Evolutionary conservation across 2,329 filamentous ascomycete species (phyloP).

Genomic region (Colletotrichum australisinense): DNA sequence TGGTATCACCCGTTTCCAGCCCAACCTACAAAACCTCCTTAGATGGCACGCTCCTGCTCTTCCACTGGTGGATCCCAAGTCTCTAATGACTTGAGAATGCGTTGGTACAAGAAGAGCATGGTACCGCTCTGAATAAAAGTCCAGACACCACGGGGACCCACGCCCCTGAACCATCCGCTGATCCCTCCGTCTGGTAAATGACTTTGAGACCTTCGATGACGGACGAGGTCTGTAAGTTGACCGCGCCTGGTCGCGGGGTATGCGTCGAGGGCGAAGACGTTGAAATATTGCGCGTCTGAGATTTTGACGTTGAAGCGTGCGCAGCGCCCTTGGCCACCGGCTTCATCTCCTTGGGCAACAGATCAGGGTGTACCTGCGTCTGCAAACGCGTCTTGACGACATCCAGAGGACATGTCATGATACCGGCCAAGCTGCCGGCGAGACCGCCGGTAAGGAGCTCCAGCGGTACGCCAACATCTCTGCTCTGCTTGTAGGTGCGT

Average conservation of each 20-base stretch:
- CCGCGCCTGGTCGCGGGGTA: conserved; percentile 80
- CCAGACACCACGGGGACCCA: conserved; percentile 93
- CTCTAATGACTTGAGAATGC: conserved; percentile 82
- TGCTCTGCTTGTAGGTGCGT: conserved; percentile 79
- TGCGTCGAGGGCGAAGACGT: conserved; percentile 91
- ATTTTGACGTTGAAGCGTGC: conserved; percentile 46
- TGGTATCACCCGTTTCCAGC: not conserved
- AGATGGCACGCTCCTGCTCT: conserved; percentile 25
- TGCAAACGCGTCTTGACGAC: conserved; percentile 98
- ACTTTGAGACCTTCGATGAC: conserved; percentile 85
- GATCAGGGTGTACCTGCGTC: conserved; percentile 76
- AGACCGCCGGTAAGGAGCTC: conserved; percentile 91
- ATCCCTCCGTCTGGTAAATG: conserved; percentile 91
- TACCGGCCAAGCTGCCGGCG: conserved; percentile 91
- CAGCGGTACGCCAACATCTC: conserved; percentile 85
- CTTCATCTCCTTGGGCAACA: conserved; percentile 40
- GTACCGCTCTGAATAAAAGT: conserved; percentile 97
- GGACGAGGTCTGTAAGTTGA: conserved; percentile 88
- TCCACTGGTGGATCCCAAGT: conserved; percentile 52
- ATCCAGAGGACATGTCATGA: conserved; percentile 94
- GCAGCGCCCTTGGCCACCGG: conserved; percentile 36
- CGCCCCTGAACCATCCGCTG: conserved; percentile 91
- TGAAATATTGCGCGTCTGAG: conserved; percentile 81
- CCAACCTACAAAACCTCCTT: conserved; percentile 3
- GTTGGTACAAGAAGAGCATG: conserved; percentile 96